Percentiles rank a stretch among this genome's conserved stretches.
Conservation (phyloP, 1,139 yeast species). For the Suhomyces yuchorum region DNA sequence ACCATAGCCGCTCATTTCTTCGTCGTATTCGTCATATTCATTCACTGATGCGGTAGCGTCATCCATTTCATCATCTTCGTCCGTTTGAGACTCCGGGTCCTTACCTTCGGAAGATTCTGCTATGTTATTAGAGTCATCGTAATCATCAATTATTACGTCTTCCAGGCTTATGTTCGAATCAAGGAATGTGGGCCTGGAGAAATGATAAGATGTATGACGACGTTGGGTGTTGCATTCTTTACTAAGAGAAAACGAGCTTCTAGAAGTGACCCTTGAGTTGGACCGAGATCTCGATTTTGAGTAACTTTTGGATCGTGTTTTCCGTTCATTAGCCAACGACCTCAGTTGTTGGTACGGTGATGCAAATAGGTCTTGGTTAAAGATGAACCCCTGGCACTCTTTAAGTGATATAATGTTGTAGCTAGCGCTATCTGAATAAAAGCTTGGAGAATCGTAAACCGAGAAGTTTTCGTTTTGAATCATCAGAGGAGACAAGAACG, state of each 20-base stretch:
- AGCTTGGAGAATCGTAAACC: constrained; percentile 52
- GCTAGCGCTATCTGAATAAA: constrained; percentile 31
- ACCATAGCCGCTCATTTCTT: constrained; percentile 26
- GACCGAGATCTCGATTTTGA: constrained; percentile 16
- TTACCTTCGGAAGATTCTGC: background rate
- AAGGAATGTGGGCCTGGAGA: constrained; percentile 29
- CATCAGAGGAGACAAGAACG: constrained; percentile 65
- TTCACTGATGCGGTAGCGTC: constrained; percentile 19
- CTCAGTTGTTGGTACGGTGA: constrained; percentile 63
- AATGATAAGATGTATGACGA: constrained; percentile 40
- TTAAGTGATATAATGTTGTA: constrained; percentile 51
- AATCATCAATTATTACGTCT: constrained; percentile 22
- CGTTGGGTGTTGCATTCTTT: constrained; percentile 6
- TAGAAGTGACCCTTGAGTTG: constrained; percentile 16
- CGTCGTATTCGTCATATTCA: constrained; percentile 17
- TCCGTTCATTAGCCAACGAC: constrained; percentile 44
- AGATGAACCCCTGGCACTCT: constrained; percentile 72
- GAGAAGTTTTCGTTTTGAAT: constrained; percentile 59
- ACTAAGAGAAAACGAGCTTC: constrained; percentile 6
- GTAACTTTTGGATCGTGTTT: constrained; percentile 30
- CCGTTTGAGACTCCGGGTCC: constrained; percentile 2
- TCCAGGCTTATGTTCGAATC: constrained; percentile 15
- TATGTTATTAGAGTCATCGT: constrained; percentile 13
- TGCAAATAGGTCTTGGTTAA: constrained; percentile 76
- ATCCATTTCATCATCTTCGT: constrained; percentile 10